Percentiles rank a stretch among this genome's conserved stretches.
Conservation (phyloP, 2,329 filamentous ascomycete species). For the Cytospora chrysosperma region DNA sequence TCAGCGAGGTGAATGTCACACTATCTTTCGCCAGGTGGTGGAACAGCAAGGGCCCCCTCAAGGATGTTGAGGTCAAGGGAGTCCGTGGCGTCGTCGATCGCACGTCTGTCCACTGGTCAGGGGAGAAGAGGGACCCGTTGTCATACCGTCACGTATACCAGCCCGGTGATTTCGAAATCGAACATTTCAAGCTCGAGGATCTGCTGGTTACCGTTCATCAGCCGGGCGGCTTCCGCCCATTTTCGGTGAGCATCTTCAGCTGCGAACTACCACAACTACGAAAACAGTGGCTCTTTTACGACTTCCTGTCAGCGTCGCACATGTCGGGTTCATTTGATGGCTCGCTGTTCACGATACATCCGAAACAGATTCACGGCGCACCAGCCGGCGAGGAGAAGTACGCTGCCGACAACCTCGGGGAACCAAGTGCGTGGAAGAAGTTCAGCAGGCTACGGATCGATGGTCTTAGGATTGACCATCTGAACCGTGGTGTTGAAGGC, state of each 20-base stretch:
- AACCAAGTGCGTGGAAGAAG: slow-evolving; percentile 85
- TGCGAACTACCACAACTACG: slow-evolving; percentile 90
- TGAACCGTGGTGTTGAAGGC: slow-evolving; percentile 89
- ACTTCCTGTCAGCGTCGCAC: slow-evolving; percentile 91
- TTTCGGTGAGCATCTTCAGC: slow-evolving; percentile 91
- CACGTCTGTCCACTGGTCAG: slow-evolving; percentile 73
- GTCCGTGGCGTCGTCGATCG: slow-evolving; percentile 90
- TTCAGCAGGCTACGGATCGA: slow-evolving; percentile 91
- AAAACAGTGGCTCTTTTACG: slow-evolving; percentile 97
- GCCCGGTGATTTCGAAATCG: slow-evolving; percentile 94
- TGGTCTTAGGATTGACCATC: slow-evolving; percentile 88
- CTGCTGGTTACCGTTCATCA: slow-evolving; percentile 89
- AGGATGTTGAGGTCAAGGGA: slow-evolving; percentile 91
- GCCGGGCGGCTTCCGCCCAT: slow-evolving; percentile 87
- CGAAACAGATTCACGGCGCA: slow-evolving; percentile 81
- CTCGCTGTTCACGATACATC: slow-evolving; percentile 95
- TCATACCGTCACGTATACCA: slow-evolving; percentile 85
- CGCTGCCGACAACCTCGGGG: slow-evolving; percentile 58
- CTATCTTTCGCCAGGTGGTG: slow-evolving; percentile 99
- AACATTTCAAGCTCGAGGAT: slow-evolving; percentile 95
- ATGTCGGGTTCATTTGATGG: slow-evolving; percentile 96
- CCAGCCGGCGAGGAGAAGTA: slow-evolving; percentile 61
- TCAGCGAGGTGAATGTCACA: slow-evolving; percentile 94
- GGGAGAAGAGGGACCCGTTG: slow-evolving; percentile 72
- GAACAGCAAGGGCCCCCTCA: slow-evolving; percentile 88